These are phyloP conservation scores for Epithemia pelagica DNA, from an alignment of 108 stramenopile species.

Conservation along the genomic window DNA sequence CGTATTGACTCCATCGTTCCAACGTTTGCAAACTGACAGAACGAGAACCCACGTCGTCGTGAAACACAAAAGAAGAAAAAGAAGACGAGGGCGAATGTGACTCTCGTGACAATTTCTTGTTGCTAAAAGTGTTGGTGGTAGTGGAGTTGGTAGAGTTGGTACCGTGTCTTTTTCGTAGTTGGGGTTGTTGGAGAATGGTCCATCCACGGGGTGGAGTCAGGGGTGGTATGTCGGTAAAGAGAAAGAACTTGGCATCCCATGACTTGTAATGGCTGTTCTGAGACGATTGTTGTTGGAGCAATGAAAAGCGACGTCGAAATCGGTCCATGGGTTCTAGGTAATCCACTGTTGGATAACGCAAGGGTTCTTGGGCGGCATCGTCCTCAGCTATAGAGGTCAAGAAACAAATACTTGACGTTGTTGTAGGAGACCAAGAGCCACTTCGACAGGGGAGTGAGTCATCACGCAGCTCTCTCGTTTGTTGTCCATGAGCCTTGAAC, in stretches of 20 bases:
- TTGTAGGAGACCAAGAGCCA: no score
- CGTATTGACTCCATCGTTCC: not conserved
- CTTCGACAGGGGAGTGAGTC: no score
- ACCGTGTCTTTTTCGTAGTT: not conserved
- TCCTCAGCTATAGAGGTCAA: not conserved
- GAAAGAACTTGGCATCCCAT: not conserved
- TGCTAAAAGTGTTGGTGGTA: not conserved
- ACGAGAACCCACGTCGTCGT: no score
- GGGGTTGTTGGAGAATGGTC: not conserved
- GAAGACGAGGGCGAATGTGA: no score
- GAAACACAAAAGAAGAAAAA: no score
- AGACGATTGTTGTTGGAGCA: not conserved
- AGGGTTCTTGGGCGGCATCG: not conserved
- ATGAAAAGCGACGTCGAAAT: no score
- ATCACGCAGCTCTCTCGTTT: no score
- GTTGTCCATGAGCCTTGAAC: no score
- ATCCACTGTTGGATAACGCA: not conserved
- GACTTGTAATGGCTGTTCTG: not conserved
- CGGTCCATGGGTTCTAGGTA: not conserved
- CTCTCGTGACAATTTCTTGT: not conserved
- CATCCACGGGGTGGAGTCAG: not conserved
- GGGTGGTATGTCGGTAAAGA: not conserved
- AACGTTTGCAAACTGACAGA: not conserved
- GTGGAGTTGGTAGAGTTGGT: not conserved
- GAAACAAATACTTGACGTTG: not conserved